Evolutionary conservation across 2,329 filamentous ascomycete genomes (phyloP).

Genomic region (Reticulascus tulasneorum): DNA sequence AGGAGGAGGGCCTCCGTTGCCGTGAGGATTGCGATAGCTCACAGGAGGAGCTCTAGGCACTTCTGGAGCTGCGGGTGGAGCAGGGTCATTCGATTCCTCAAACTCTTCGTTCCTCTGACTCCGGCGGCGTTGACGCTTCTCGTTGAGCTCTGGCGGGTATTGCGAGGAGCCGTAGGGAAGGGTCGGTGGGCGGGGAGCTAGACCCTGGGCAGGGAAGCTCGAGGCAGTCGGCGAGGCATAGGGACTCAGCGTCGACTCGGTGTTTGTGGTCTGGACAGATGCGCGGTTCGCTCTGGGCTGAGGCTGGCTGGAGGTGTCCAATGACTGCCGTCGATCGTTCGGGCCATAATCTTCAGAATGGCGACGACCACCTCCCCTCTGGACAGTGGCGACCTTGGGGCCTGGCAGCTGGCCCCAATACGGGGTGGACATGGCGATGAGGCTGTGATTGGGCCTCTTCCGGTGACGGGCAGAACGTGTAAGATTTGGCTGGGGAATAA

Average conservation of each 20-base stretch:
- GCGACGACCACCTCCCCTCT: constrained; percentile 4
- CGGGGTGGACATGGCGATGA: constrained; percentile 25
- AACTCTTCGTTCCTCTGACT: constrained; percentile 34
- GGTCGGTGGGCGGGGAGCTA: constrained; percentile 58
- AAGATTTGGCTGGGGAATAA: constrained; percentile 8
- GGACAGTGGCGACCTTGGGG: constrained; percentile 16
- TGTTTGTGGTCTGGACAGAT: constrained; percentile 53
- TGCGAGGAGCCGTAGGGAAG: constrained; percentile 43
- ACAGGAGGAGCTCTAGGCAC: constrained; percentile 55
- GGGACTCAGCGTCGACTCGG: constrained; percentile 56
- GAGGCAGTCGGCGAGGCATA: constrained; percentile 51
- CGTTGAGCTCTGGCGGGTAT: constrained; percentile 38
- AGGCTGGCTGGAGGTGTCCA: constrained; percentile 2
- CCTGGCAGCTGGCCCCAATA: constrained; percentile 48
- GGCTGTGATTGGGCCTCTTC: constrained; percentile 23
- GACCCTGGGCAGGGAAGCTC: constrained; percentile 45
- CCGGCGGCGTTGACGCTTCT: constrained; percentile 38
- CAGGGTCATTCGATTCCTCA: constrained; percentile 22
- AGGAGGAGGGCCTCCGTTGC: constrained; percentile 29
- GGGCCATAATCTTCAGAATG: constrained; percentile 14
- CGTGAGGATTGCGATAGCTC: constrained; percentile 50
- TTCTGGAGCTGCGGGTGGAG: constrained; percentile 54
- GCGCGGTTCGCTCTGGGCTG: constrained; percentile 36
- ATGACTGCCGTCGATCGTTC: constrained; percentile 14
- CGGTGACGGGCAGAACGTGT: constrained; percentile 12